Percentiles rank a stretch among this genome's conserved stretches.
Conservation (phyloP, 257 asterid genomes). For the Ballota nigra region DNA sequence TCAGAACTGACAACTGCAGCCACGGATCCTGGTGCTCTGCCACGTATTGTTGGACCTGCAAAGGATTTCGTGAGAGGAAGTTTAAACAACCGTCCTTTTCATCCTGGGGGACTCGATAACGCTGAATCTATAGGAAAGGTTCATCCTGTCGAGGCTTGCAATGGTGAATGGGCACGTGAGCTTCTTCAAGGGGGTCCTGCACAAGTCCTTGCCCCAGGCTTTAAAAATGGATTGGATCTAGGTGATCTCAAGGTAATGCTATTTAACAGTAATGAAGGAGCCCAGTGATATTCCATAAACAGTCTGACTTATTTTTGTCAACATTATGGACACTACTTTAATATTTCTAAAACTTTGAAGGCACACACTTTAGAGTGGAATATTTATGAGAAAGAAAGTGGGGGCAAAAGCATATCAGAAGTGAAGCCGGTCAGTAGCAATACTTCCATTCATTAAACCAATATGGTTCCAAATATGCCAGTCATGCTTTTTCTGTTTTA, state of each 20-base stretch:
- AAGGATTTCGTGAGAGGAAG: constrained; percentile 96
- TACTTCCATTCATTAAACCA: not conserved
- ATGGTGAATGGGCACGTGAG: constrained; percentile 84
- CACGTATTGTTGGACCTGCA: constrained; percentile 85
- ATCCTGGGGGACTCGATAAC: constrained; percentile 84
- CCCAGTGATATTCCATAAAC: constrained; percentile 1
- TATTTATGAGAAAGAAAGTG: constrained; percentile 38
- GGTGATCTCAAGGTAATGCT: constrained; percentile 78
- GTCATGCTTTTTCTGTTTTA: constrained; percentile 10
- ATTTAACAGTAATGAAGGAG: constrained; percentile 14
- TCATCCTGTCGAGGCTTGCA: constrained; percentile 77
- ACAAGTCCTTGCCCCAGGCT: constrained; percentile 70
- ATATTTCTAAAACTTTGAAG: constrained; percentile 40
- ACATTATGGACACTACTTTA: constrained; percentile 14
- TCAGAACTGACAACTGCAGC: constrained; percentile 69
- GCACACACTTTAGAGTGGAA: constrained; percentile 64
- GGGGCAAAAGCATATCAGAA: constrained; percentile 38
- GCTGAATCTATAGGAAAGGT: constrained; percentile 61
- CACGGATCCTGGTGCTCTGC: constrained; percentile 75
- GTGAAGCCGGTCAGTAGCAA: constrained; percentile 59
- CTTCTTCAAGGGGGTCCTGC: constrained; percentile 78
- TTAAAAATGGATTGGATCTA: constrained; percentile 67
- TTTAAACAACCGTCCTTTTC: constrained; percentile 82
- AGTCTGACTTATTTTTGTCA: not conserved
- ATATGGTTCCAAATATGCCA: not conserved